A percentile compares a stretch with the other conserved stretches of the same genome.
Evolutionary conservation across 768 basidiomycete genomes (phyloP).

Genomic region (Mycena crocata): DNA sequence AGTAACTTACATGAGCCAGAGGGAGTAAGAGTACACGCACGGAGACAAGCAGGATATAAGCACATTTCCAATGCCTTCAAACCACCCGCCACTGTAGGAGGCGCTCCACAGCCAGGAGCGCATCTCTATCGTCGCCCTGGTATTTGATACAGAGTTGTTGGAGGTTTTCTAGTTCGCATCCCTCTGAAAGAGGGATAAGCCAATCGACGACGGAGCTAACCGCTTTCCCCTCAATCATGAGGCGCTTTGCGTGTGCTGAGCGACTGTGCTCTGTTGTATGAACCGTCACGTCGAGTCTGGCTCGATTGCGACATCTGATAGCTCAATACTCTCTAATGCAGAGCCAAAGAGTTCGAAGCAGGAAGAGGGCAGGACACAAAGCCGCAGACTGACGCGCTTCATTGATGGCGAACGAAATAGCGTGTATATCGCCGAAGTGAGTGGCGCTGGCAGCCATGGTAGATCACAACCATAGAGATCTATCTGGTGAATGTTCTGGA

Average conservation of each 20-base stretch:
- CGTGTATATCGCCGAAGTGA: constrained; percentile 17
- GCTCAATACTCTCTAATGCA: constrained; percentile 9
- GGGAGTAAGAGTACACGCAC: background rate
- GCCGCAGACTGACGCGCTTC: constrained; percentile 21
- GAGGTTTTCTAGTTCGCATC: constrained; percentile 16
- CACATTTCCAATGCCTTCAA: constrained; percentile 20
- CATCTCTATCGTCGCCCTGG: constrained; percentile 4
- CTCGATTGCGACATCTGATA: constrained; percentile 23
- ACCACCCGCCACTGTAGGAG: constrained; percentile 13
- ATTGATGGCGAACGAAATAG: constrained; percentile 24
- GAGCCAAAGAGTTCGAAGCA: constrained; percentile 22
- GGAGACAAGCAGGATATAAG: constrained; percentile 14
- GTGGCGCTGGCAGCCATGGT: constrained; percentile 17
- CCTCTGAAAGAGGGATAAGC: constrained; percentile 20
- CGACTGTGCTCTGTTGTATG: background rate
- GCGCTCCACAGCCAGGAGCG: constrained; percentile 14
- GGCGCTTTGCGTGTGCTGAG: background rate
- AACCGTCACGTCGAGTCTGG: constrained; percentile 6
- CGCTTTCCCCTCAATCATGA: constrained; percentile 22
- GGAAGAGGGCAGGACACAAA: constrained; percentile 20
- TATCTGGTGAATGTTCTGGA: constrained; percentile 15
- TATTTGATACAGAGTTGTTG: constrained; percentile 14
- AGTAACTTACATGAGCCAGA: background rate
- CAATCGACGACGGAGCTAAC: constrained; percentile 17
- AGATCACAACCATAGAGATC: constrained; percentile 26